phyloP scores from a whole-genome alignment of 2,329 filamentous ascomycete species.

The Xylariaceae sp. region DNA sequence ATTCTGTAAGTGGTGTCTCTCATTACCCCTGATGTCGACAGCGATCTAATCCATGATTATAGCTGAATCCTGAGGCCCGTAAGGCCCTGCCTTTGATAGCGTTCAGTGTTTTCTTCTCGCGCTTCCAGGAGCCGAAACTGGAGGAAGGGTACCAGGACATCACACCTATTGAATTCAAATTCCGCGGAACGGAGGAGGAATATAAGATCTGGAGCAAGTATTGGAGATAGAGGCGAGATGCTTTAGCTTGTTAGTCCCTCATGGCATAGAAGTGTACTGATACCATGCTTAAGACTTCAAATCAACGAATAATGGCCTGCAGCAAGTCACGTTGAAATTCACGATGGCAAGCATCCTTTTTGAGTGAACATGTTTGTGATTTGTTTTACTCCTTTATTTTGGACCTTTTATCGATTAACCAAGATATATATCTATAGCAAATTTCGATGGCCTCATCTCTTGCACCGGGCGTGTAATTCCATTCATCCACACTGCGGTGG shows the following conservation, averaged over 20 bases:
- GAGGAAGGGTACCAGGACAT: constrained; percentile 84
- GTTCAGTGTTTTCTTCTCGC: constrained; percentile 67
- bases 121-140: constrained; percentile 65
- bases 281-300: too few relatives aligned
- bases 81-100: constrained; percentile 69
- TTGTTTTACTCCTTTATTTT: too few relatives aligned
- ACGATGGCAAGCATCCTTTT: too few relatives aligned
- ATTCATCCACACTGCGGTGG: too few relatives aligned
- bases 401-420: too few relatives aligned
- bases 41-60: neutral
- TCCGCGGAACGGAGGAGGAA: constrained; percentile 64
- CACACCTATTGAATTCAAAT: constrained; percentile 67
- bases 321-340: too few relatives aligned
- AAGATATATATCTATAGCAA: too few relatives aligned
- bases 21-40: neutral
- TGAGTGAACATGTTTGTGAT: too few relatives aligned
- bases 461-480: too few relatives aligned
- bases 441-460: too few relatives aligned
- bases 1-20: constrained; percentile 27
- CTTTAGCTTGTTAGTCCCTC: neutral
- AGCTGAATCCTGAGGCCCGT: constrained; percentile 80
- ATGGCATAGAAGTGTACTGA: too few relatives aligned
- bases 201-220: constrained; percentile 69
- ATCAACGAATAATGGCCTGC: too few relatives aligned
- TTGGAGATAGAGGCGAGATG: constrained; percentile 45